These are phyloP conservation scores for Solanum tarijense DNA, from an alignment of 257 asterid genomes.

Conservation along the genomic window DNA sequence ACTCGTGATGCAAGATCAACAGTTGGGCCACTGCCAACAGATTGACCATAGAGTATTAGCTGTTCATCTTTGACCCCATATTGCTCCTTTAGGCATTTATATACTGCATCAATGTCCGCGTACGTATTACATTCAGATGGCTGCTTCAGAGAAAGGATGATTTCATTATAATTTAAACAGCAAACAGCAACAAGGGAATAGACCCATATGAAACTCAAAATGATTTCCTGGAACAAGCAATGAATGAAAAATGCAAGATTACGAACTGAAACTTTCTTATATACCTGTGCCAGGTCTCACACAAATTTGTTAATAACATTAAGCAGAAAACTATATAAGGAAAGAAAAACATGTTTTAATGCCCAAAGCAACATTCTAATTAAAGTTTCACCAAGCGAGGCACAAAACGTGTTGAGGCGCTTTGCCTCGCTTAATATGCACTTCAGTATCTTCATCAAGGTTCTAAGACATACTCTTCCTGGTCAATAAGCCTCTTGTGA, in stretches of 20 bases:
- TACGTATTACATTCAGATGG: slow-evolving; percentile 95
- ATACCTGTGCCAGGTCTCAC: neutral
- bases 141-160: slow-evolving; percentile 62
- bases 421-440: neutral
- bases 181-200: neutral
- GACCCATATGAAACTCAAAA: neutral
- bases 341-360: neutral
- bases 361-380: neutral
- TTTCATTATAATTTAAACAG: neutral
- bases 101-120: slow-evolving; percentile 96
- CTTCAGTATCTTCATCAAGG: neutral
- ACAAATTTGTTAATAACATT: neutral
- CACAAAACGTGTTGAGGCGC: neutral
- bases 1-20: slow-evolving; percentile 84
- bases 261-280: neutral
- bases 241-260: neutral
- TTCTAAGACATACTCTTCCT: neutral
- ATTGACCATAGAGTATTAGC: slow-evolving; percentile 86
- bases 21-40: slow-evolving; percentile 99
- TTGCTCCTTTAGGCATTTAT: slow-evolving; percentile 92
- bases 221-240: neutral
- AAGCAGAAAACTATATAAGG: neutral
- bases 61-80: slow-evolving; percentile 91
- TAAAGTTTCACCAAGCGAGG: neutral
- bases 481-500: neutral